Base-by-base conservation (phyloP, 176 grass and related monocot genomes). In the Ensete ventricosum region DNA sequence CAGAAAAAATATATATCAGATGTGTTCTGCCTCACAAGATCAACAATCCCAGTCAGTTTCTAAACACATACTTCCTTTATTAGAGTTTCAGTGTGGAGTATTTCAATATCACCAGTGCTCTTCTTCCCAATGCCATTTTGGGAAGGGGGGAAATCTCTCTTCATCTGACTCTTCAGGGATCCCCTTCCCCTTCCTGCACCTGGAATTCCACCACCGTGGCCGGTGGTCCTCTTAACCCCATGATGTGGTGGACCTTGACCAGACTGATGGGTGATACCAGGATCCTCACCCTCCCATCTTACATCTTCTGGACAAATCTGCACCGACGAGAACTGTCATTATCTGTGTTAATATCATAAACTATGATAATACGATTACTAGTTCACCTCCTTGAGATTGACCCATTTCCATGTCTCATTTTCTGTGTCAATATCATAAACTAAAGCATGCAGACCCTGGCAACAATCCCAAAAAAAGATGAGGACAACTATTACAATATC, bases 41-140 rank as follows among this genome's bases (percentile, higher is more conserved):
- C 34, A 43, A 43, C 34, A 43, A 43, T 43, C 4, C 34, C 34
- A 43, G 34, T 6, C 34, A 43, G 27, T 12, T 59, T 65, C 34
- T 10, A 53, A 79, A 14, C 34, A 64, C 64, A 79, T 88, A 93
- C 94, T 84, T 91, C 67, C 49, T 14, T 51, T 51, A 70, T 51
- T 51, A 70, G 14, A 70, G 9, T 20, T 14, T 70, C 67, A 21
- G 67, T 70, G 3, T 51, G 67, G 19, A 19, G 14, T n/a, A 51
- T n/a, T 20, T 70, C 67, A 21, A 70, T 11, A 48, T 70, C 67
- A 50, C 67, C 49, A 20, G 16, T 20, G 9, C 11, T 17, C 43
- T 70, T 70, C 21, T 24, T 24, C 1, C 7, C 20, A 24, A 65
- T 65, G 16, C 67, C 67, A 51, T 70, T 70, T 51, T 70, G 67